Percentiles rank a stretch among this genome's conserved stretches.
These are phyloP conservation scores for Chionographis japonica DNA, from an alignment of 106 monocot genomes.

Conservation along the genomic window DNA sequence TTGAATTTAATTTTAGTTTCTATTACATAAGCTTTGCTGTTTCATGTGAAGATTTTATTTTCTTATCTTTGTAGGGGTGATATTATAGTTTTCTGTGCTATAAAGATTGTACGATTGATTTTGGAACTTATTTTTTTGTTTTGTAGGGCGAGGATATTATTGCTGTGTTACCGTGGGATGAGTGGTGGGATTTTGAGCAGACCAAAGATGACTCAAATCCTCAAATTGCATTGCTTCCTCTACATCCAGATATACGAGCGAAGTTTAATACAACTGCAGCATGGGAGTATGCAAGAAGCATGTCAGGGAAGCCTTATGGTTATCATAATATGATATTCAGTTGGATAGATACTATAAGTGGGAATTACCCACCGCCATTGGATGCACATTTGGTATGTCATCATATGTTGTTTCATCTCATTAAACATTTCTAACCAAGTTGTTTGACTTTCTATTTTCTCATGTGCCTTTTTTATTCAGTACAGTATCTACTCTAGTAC, in stretches of 20 bases:
- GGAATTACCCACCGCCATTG: conserved; percentile 70
- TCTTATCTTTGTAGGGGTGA: too few relatives aligned
- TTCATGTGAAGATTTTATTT: too few relatives aligned
- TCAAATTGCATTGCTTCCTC: conserved; percentile 73
- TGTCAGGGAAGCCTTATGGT: conserved; percentile 68
- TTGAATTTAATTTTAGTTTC: too few relatives aligned
- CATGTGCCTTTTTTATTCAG: too few relatives aligned
- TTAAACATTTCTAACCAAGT: neutral
- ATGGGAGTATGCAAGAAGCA: conserved; percentile 77
- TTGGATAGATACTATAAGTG: conserved; percentile 79
- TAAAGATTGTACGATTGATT: too few relatives aligned
- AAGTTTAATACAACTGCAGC: conserved; percentile 79
- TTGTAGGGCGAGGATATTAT: conserved; percentile 74
- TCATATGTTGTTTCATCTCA: neutral
- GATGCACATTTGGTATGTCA: conserved; percentile 70
- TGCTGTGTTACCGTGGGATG: conserved; percentile 75
- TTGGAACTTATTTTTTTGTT: neutral
- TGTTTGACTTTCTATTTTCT: too few relatives aligned
- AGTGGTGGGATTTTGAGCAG: conserved; percentile 78
- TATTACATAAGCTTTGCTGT: too few relatives aligned
- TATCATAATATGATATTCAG: conserved; percentile 94
- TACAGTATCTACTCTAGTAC: too few relatives aligned
- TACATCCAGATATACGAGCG: conserved; percentile 64
- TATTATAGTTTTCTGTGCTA: too few relatives aligned
- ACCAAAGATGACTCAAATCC: conserved; percentile 70